phyloP scores from a whole-genome alignment of 768 basidiomycete species.

The Serendipita sp. region DNA sequence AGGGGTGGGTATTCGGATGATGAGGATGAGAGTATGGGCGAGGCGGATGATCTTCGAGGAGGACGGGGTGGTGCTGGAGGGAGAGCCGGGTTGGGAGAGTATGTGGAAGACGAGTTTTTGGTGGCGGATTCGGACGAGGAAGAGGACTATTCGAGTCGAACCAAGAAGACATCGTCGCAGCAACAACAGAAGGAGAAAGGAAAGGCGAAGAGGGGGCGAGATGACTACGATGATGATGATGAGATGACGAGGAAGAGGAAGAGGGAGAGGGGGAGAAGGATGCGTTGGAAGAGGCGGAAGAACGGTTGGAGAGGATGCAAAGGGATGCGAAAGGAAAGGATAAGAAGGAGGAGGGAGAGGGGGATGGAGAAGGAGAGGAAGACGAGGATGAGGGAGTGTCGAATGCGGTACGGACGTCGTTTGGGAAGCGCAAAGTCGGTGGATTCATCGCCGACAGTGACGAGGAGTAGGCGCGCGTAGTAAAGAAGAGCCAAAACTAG shows the following conservation, averaged over 20 bases:
- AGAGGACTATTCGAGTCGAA: neutral
- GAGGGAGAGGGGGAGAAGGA: conserved; percentile 27
- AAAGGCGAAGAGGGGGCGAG: conserved; percentile 28
- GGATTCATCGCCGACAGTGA: conserved; percentile 15
- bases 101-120: conserved; percentile 74
- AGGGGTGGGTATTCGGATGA: conserved; percentile 31
- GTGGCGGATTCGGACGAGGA: conserved; percentile 58
- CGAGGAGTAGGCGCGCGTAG: conserved; percentile 7
- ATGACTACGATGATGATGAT: conserved; percentile 20
- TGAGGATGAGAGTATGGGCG: conserved; percentile 52
- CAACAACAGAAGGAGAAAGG: conserved; percentile 25
- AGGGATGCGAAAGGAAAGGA: conserved; percentile 40
- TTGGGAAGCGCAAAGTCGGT: conserved; percentile 1
- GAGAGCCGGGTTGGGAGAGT: conserved; percentile 29
- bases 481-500: neutral
- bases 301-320: conserved; percentile 42
- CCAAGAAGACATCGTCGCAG: too few relatives aligned
- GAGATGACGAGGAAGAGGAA: conserved; percentile 16
- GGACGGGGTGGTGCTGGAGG: conserved; percentile 18
- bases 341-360: conserved; percentile 23
- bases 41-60: conserved; percentile 21
- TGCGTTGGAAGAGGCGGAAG: conserved; percentile 57
- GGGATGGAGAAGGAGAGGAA: conserved; percentile 40
- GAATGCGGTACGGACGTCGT: conserved; percentile 33
- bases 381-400: conserved; percentile 23